Evolutionary conservation across 805 yeast species (phyloP).

Genomic region (Saturnispora silvae): DNA sequence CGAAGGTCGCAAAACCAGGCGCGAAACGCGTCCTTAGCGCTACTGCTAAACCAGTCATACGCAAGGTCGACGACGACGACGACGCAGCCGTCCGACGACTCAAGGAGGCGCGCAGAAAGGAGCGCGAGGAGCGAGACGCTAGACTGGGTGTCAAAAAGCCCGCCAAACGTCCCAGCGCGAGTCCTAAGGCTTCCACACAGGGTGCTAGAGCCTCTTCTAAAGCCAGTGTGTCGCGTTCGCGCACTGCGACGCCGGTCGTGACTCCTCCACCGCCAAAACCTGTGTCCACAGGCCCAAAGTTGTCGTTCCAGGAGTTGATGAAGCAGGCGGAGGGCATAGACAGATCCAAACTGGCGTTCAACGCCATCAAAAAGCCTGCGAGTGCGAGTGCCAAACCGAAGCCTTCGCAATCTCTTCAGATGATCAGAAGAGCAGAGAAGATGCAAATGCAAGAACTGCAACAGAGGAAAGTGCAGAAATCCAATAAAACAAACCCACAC

Average conservation of each 20-base stretch:
- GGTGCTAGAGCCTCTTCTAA: constrained; percentile 9
- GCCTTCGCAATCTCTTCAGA: constrained; percentile 11
- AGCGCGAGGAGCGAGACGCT: constrained; percentile 33
- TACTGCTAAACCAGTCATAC: neutral
- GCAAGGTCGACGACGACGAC: constrained; percentile 15
- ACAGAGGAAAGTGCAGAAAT: neutral
- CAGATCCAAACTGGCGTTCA: constrained; percentile 31
- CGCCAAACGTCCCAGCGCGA: neutral
- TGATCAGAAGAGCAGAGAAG: constrained; percentile 8
- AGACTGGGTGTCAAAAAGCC: constrained; percentile 20
- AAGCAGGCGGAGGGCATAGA: constrained; percentile 56
- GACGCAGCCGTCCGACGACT: constrained; percentile 67
- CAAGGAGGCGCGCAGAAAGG: constrained; percentile 55
- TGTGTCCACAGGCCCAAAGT: constrained; percentile 28
- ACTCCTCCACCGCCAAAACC: constrained; percentile 5
- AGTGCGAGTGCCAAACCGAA: constrained; percentile 5
- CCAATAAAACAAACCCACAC: neutral
- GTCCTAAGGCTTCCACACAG: constrained; percentile 6
- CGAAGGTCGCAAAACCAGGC: neutral
- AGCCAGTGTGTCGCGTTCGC: constrained; percentile 1
- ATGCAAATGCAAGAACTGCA: neutral
- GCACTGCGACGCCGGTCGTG: constrained; percentile 1
- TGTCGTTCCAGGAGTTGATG: constrained; percentile 60
- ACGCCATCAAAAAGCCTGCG: constrained; percentile 14
- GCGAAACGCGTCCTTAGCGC: neutral